These are phyloP conservation scores for Picochlorum sp. DNA, from an alignment of 139 green algal species.

Conservation along the genomic window DNA sequence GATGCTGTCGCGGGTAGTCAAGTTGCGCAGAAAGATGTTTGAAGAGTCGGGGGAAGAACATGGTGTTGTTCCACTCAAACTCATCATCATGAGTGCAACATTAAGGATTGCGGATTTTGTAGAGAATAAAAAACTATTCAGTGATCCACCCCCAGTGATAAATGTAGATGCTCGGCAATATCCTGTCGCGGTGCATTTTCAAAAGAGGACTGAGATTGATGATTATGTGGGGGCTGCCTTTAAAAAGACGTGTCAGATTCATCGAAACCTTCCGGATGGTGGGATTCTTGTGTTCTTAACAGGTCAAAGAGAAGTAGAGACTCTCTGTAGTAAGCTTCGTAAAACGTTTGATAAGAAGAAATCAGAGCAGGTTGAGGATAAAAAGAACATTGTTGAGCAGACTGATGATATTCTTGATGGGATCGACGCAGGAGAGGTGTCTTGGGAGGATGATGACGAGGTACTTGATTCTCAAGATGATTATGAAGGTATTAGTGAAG, in stretches of 20 bases:
- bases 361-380: background rate
- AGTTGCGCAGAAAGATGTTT: constrained; percentile 58
- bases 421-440: constrained; percentile 7
- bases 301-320: constrained; percentile 81
- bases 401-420: constrained; percentile 17
- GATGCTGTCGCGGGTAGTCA: constrained; percentile 82
- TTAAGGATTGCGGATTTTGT: constrained; percentile 74
- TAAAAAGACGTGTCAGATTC: constrained; percentile 73
- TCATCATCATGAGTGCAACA: constrained; percentile 96
- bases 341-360: constrained; percentile 26
- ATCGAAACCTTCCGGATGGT: constrained; percentile 75
- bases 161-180: constrained; percentile 72
- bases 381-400: background rate
- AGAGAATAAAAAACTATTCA: constrained; percentile 69
- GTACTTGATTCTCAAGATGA: constrained; percentile 22
- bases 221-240: constrained; percentile 76
- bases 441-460: constrained; percentile 6
- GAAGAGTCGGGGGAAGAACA: constrained; percentile 1
- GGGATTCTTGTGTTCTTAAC: constrained; percentile 94
- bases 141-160: constrained; percentile 62
- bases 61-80: constrained; percentile 73
- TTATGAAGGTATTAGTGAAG: constrained; percentile 19
- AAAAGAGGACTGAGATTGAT: constrained; percentile 62
- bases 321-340: constrained; percentile 57
- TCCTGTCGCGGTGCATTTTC: constrained; percentile 63